Conservation (phyloP, 495 filamentous ascomycete species). For the Penicillium paradoxum region DNA sequence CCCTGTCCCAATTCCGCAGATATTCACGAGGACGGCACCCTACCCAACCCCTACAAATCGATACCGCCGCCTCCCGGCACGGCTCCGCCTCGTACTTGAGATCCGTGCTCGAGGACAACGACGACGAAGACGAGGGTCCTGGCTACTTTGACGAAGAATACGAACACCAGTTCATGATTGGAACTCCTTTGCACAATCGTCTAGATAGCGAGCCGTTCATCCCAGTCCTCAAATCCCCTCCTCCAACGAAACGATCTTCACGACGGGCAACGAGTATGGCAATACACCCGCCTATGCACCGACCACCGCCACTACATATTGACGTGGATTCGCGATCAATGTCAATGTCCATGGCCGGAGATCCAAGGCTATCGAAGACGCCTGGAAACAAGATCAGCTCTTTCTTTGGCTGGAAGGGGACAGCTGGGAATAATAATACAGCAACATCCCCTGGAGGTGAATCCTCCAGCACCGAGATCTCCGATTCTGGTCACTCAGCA, state of each 20-base stretch:
- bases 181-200: conserved; percentile 39
- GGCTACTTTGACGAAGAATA: conserved; percentile 31
- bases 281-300: conserved; percentile 32
- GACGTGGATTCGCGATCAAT: conserved; percentile 31
- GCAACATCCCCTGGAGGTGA: conserved; percentile 52
- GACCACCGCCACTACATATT: conserved; percentile 40
- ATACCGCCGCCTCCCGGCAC: conserved; percentile 28
- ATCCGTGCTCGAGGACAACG: conserved; percentile 24
- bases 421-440: conserved; percentile 13
- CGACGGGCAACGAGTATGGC: conserved; percentile 43
- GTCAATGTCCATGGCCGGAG: conserved; percentile 31
- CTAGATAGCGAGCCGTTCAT: conserved; percentile 48
- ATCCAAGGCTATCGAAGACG: conserved; percentile 50
- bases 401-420: conserved; percentile 64
- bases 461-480: conserved; percentile 60
- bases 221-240: conserved; percentile 38
- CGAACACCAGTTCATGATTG: conserved; percentile 40
- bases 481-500: conserved; percentile 57
- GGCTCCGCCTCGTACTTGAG: conserved; percentile 16
- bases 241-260: conserved; percentile 12
- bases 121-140: conserved; percentile 24
- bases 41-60: conserved; percentile 33
- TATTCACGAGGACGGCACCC: conserved; percentile 34
- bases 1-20: conserved; percentile 26
- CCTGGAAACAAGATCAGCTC: conserved; percentile 60